phyloP scores from a whole-genome alignment of 2,329 filamentous ascomycete genomes.

The Nothopassalora personata region DNA sequence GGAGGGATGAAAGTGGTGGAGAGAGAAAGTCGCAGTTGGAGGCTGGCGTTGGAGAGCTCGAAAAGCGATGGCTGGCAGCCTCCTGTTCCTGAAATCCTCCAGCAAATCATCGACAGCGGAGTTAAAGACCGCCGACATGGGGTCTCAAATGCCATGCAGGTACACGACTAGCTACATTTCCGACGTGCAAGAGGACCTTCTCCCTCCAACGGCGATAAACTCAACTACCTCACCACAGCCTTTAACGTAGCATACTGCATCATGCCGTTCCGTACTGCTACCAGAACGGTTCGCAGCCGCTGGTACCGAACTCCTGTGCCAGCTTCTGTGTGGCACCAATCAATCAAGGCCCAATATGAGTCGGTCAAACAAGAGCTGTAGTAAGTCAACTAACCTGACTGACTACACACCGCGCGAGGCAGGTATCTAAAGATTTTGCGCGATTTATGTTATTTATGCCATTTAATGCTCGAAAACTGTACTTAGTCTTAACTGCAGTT shows the following conservation, averaged over 20 bases:
- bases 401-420: too few species aligned
- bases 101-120: background rate
- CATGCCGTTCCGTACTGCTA: conserved; percentile 17
- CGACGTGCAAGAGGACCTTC: too few species aligned
- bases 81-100: background rate
- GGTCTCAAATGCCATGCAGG: background rate
- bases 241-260: conserved; percentile 39
- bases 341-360: too few species aligned
- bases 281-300: background rate
- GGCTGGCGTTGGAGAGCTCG: background rate
- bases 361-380: too few species aligned
- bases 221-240: conserved; percentile 37
- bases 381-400: too few species aligned
- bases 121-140: background rate
- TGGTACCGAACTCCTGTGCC: background rate
- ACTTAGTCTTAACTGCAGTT: too few species aligned
- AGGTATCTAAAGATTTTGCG: too few species aligned
- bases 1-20: background rate
- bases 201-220: too few species aligned
- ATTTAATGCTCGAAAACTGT: too few species aligned
- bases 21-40: background rate
- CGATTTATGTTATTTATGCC: too few species aligned
- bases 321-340: background rate
- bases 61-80: background rate
- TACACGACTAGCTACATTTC: background rate